phyloP scores from a whole-genome alignment of 2,329 filamentous ascomycete species.

The Cryphonectria radicalis region DNA sequence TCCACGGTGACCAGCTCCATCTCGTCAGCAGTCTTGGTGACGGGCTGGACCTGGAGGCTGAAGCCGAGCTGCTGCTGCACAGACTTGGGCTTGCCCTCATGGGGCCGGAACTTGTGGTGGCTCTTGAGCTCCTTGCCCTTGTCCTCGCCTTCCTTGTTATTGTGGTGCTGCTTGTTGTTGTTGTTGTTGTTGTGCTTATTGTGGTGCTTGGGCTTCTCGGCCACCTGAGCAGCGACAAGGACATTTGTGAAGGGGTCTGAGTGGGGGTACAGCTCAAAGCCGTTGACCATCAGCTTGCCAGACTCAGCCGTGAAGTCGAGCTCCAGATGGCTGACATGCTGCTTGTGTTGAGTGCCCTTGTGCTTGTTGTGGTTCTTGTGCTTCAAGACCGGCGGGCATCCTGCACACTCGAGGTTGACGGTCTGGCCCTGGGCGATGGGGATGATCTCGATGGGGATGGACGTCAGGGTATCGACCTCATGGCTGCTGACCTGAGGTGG shows the following conservation, averaged over 20 bases:
- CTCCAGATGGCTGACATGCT: constrained; percentile 48
- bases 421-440: constrained; percentile 42
- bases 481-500: constrained; percentile 53
- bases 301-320: constrained; percentile 60
- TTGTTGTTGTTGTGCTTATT: constrained; percentile 32
- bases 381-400: constrained; percentile 51
- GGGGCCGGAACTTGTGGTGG: constrained; percentile 30
- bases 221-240: constrained; percentile 52
- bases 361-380: constrained; percentile 34
- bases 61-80: constrained; percentile 51
- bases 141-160: constrained; percentile 31
- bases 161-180: constrained; percentile 37
- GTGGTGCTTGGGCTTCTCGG: constrained; percentile 40
- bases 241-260: constrained; percentile 50
- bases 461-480: constrained; percentile 48
- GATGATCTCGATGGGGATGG: constrained; percentile 42
- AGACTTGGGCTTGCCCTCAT: constrained; percentile 31
- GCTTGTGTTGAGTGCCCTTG: constrained; percentile 30
- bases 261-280: constrained; percentile 62
- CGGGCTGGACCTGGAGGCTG: constrained; percentile 47
- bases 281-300: constrained; percentile 60
- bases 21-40: constrained; percentile 54
- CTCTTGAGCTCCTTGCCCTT: constrained; percentile 32
- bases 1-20: constrained; percentile 58
- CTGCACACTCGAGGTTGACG: constrained; percentile 57